These are phyloP conservation scores for Fusarium concolor DNA, from an alignment of 2,329 filamentous ascomycete genomes.

Conservation along the genomic window DNA sequence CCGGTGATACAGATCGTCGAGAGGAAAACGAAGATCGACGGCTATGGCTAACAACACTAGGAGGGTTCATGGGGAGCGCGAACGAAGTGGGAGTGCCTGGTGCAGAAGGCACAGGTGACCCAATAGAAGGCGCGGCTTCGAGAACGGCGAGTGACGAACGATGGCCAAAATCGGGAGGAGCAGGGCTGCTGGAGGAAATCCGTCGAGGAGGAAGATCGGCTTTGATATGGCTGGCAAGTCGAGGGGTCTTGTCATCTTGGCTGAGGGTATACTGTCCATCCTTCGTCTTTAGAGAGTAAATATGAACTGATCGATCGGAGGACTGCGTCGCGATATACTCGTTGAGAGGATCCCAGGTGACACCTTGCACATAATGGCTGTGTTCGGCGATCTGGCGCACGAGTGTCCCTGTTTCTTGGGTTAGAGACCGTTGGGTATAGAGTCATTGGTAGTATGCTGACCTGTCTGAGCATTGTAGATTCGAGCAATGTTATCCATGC, in stretches of 20 bases:
- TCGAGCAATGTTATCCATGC: conserved; percentile 98
- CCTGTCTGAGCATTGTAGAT: conserved; percentile 96
- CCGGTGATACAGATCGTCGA: conserved; percentile 89
- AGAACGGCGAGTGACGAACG: conserved; percentile 71
- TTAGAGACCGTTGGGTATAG: conserved; percentile 11
- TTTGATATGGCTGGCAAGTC: conserved; percentile 80
- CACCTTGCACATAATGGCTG: conserved; percentile 97
- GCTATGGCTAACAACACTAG: conserved; percentile 87
- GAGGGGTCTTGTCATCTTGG: conserved; percentile 75
- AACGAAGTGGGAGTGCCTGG: conserved; percentile 92
- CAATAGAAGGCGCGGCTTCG: conserved; percentile 67
- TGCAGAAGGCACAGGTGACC: conserved; percentile 89
- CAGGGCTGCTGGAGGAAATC: conserved; percentile 91
- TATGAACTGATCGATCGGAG: conserved; percentile 96
- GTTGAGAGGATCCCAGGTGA: conserved; percentile 97
- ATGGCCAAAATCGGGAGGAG: conserved; percentile 82
- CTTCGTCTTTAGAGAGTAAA: conserved; percentile 95
- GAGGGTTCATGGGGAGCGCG: conserved; percentile 95
- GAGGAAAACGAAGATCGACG: conserved; percentile 93
- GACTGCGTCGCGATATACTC: conserved; percentile 99
- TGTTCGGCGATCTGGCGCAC: conserved; percentile 97
- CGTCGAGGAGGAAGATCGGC: conserved; percentile 93
- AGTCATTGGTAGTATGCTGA: conserved; percentile 55
- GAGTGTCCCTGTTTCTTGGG: conserved; percentile 60
- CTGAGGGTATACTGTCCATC: conserved; percentile 91